A percentile compares a stretch with the other conserved stretches of the same genome.
phyloP scores from a whole-genome alignment of 306 rosid genomes.

The Vigna angularis region DNA sequence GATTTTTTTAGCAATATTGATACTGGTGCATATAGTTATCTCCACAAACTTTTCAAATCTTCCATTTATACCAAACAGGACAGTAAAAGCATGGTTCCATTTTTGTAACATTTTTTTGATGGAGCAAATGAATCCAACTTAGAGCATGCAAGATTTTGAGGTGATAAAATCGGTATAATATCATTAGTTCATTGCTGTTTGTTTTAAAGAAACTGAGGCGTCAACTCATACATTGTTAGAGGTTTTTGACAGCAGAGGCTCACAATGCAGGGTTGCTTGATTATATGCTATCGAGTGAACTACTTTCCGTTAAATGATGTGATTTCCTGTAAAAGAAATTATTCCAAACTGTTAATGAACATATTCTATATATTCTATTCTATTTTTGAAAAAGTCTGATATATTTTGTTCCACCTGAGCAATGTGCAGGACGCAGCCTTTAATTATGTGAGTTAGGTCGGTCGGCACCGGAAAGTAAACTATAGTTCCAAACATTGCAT shows the following conservation, averaged over 20 bases:
- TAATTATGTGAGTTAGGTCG: constrained; percentile 43
- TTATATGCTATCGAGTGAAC: constrained; percentile 39
- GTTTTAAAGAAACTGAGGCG: constrained; percentile 40
- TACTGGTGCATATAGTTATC: not conserved
- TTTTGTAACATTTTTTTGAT: not conserved
- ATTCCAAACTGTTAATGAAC: constrained; percentile 42
- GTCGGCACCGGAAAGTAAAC: constrained; percentile 46
- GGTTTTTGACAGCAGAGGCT: constrained; percentile 40
- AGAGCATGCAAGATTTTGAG: constrained; percentile 12
- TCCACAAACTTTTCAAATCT: constrained; percentile 12
- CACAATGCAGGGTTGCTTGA: constrained; percentile 37
- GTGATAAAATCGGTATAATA: not conserved
- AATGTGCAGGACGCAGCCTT: constrained; percentile 38
- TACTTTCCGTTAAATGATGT: not conserved
- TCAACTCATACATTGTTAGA: constrained; percentile 37
- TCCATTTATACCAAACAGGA: constrained; percentile 9
- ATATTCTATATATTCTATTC: constrained; percentile 38
- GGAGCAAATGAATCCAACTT: not conserved
- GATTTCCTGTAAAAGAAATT: constrained; percentile 19
- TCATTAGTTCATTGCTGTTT: constrained; percentile 17
- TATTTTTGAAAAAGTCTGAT: constrained; percentile 26
- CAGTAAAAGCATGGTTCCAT: not conserved
- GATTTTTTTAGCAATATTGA: constrained; percentile 4
- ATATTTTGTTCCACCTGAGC: constrained; percentile 15
- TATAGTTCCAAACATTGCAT: constrained; percentile 31